These are phyloP conservation scores for Kazachstania kunashirensis DNA, from an alignment of 805 yeast species.

Conservation along the genomic window DNA sequence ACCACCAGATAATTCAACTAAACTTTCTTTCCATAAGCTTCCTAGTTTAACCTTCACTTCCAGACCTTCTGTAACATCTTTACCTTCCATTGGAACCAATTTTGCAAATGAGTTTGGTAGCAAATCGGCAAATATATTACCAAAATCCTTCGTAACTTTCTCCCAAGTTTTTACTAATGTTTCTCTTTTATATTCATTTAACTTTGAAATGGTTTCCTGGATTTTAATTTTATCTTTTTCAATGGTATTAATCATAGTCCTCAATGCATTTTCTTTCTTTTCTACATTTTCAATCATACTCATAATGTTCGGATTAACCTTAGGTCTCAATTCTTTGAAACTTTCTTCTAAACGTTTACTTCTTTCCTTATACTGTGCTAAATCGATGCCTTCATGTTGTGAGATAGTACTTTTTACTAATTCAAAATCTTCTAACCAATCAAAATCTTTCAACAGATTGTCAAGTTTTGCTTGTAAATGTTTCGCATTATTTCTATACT, in stretches of 20 bases:
- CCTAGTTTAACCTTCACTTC: conserved; percentile 88
- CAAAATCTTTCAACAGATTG: conserved; percentile 43
- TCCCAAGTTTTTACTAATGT: conserved; percentile 78
- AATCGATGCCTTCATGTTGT: conserved; percentile 52
- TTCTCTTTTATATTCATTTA: conserved; percentile 76
- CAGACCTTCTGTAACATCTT: conserved; percentile 79
- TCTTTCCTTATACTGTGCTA: conserved; percentile 52
- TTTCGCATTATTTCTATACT: conserved; percentile 33
- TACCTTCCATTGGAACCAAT: conserved; percentile 69
- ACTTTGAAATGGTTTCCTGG: conserved; percentile 72
- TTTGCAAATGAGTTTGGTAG: conserved; percentile 87
- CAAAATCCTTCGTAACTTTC: conserved; percentile 83
- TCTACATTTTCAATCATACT: conserved; percentile 86
- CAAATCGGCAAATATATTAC: conserved; percentile 77
- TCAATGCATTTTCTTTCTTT: conserved; percentile 69
- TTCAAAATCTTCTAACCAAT: conserved; percentile 65
- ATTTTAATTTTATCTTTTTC: conserved; percentile 85
- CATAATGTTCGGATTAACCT: conserved; percentile 80
- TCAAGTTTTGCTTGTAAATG: conserved; percentile 34
- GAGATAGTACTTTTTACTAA: conserved; percentile 46
- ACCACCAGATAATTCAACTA: conserved; percentile 94
- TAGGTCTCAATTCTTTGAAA: conserved; percentile 62
- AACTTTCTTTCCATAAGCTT: conserved; percentile 87
- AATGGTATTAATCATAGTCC: conserved; percentile 73
- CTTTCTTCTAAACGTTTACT: conserved; percentile 47